Percentiles rank a stretch among this genome's conserved stretches.
Conservation (phyloP, 2,329 filamentous ascomycete species). For the Xylariaceae sp. region DNA sequence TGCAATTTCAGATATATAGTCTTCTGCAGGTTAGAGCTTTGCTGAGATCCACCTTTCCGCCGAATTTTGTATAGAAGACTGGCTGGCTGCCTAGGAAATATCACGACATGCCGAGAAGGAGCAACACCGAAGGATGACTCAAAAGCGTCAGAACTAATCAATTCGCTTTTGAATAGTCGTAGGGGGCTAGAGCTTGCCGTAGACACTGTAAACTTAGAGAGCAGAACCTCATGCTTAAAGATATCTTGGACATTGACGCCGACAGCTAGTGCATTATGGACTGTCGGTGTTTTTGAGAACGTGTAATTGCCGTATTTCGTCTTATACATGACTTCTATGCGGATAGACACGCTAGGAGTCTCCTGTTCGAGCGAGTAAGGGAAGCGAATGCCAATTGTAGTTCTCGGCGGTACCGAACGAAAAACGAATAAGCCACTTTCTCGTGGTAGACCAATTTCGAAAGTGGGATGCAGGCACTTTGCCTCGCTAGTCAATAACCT, state of each 20-base stretch:
- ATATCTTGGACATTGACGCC: conserved; percentile 96
- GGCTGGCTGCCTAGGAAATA: conserved; percentile 79
- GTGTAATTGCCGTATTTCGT: conserved; percentile 63
- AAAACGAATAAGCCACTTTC: conserved; percentile 54
- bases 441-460: conserved; percentile 45
- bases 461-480: conserved; percentile 40
- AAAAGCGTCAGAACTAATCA: conserved; percentile 68
- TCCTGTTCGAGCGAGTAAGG: conserved; percentile 84
- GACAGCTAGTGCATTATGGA: conserved; percentile 73
- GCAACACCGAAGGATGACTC: conserved; percentile 57
- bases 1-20: conserved; percentile 65
- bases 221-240: conserved; percentile 78
- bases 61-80: conserved; percentile 76
- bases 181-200: conserved; percentile 73
- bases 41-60: conserved; percentile 41
- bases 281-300: conserved; percentile 57
- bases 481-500: conserved; percentile 60
- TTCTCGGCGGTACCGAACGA: conserved; percentile 41
- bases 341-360: conserved; percentile 65
- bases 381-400: conserved; percentile 57
- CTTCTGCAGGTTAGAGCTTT: conserved; percentile 36
- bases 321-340: conserved; percentile 71
- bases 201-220: conserved; percentile 87
- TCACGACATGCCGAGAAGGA: conserved; percentile 50
- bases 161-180: conserved; percentile 64